Evolutionary conservation across 2,329 filamentous ascomycete genomes (phyloP).

Genomic region (Fusarium illudens): DNA sequence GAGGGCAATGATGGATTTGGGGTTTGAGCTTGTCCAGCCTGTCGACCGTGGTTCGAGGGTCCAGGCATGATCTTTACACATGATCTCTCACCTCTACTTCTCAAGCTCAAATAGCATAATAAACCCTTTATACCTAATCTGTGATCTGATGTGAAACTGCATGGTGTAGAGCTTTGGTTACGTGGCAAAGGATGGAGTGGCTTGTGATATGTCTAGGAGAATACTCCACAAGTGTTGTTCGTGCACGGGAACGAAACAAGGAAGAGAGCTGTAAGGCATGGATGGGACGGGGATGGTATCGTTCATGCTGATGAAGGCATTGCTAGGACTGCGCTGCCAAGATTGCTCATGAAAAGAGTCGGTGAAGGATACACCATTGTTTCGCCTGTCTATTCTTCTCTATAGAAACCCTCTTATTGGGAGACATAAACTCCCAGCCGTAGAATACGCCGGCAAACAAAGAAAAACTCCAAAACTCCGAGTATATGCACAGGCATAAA

Average conservation of each 20-base stretch:
- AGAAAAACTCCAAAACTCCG: background rate
- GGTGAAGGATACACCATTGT: background rate
- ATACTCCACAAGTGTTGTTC: background rate
- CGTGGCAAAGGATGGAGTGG: background rate
- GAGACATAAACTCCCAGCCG: background rate
- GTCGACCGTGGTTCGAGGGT: background rate
- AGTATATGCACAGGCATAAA: background rate
- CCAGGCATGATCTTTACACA: background rate
- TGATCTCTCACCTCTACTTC: background rate
- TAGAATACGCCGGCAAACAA: background rate
- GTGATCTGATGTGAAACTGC: background rate
- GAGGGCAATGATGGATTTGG: background rate
- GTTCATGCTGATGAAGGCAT: accelerated
- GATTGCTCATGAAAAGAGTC: background rate
- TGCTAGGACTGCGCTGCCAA: accelerated
- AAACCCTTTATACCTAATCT: background rate
- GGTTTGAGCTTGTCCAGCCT: background rate
- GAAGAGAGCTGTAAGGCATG: background rate
- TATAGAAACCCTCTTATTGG: background rate
- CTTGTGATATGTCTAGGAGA: background rate
- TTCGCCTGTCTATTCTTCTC: background rate
- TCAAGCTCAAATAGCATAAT: background rate
- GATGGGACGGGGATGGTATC: background rate
- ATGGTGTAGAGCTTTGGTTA: background rate
- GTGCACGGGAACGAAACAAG: background rate